phyloP scores from a whole-genome alignment of 83 land plant species.

The Picea mariana region DNA sequence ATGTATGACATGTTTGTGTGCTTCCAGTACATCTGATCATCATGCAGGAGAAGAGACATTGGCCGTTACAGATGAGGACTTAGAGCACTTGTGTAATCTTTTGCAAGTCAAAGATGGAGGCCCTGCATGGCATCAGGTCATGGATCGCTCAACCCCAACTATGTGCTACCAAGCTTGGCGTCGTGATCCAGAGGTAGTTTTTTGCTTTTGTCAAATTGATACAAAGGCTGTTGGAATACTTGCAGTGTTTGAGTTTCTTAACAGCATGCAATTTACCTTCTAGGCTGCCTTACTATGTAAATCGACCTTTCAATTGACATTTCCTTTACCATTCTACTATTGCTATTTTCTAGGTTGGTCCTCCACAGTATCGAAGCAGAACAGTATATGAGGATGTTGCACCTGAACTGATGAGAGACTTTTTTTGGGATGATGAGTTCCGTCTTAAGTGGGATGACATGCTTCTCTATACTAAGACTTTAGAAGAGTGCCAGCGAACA shows the following conservation, averaged over 20 bases:
- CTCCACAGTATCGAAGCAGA: conserved; percentile 72
- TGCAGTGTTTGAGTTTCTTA: too few species aligned
- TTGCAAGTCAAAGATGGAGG: conserved; percentile 63
- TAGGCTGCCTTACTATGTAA: background rate
- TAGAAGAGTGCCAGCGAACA: conserved; percentile 49
- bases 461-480: conserved; percentile 34
- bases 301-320: background rate
- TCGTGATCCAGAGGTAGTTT: conserved; percentile 63
- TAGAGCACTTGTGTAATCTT: conserved; percentile 56
- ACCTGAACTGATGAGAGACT: conserved; percentile 56
- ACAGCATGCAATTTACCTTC: too few species aligned
- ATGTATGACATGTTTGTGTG: background rate
- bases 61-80: conserved; percentile 52
- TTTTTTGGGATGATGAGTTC: conserved; percentile 68
- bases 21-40: conserved; percentile 1
- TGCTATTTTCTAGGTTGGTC: conserved; percentile 44
- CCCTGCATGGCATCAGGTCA: conserved; percentile 62
- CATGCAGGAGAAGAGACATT: conserved; percentile 5
- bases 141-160: conserved; percentile 65
- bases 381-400: conserved; percentile 66
- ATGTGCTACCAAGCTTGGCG: conserved; percentile 84
- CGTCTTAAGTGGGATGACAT: conserved; percentile 70
- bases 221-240: too few species aligned
- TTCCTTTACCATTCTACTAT: too few species aligned
- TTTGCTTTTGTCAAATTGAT: background rate